A percentile compares a stretch with the other conserved stretches of the same genome.
phyloP scores from a whole-genome alignment of 176 grass and related monocot genomes.

The Musa beccarii region DNA sequence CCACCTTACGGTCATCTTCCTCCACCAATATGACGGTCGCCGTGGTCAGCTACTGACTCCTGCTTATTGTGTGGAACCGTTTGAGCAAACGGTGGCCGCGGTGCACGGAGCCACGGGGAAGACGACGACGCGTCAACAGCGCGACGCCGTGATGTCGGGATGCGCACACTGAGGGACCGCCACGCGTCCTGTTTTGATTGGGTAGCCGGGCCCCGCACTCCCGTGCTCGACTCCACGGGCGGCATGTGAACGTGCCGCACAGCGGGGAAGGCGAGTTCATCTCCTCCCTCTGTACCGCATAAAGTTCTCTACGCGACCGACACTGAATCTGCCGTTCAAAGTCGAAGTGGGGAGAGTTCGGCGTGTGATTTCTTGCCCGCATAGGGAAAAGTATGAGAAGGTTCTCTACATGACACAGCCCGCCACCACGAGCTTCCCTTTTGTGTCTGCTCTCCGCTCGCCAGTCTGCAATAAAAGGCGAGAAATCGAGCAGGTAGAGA shows the following conservation, averaged over 20 bases:
- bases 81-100: too few species aligned
- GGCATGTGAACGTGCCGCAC: conserved; percentile 15
- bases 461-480: background rate
- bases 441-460: background rate
- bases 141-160: conserved; percentile 1
- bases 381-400: background rate
- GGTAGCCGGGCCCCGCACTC: background rate
- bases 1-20: background rate
- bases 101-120: background rate
- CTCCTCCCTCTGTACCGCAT: background rate
- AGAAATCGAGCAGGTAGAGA: background rate
- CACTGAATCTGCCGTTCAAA: background rate
- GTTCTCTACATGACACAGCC: too few species aligned
- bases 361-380: background rate
- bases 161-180: background rate
- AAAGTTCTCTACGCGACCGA: background rate
- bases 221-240: conserved; percentile 4
- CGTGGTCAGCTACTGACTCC: too few species aligned
- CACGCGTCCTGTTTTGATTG: background rate
- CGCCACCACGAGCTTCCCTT: background rate
- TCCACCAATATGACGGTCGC: background rate
- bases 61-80: background rate
- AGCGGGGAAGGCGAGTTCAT: background rate
- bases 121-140: conserved; percentile 13
- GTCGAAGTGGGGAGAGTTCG: too few species aligned